phyloP scores from a whole-genome alignment of 1,284 basidiomycete genomes.

The Pascua sp. region DNA sequence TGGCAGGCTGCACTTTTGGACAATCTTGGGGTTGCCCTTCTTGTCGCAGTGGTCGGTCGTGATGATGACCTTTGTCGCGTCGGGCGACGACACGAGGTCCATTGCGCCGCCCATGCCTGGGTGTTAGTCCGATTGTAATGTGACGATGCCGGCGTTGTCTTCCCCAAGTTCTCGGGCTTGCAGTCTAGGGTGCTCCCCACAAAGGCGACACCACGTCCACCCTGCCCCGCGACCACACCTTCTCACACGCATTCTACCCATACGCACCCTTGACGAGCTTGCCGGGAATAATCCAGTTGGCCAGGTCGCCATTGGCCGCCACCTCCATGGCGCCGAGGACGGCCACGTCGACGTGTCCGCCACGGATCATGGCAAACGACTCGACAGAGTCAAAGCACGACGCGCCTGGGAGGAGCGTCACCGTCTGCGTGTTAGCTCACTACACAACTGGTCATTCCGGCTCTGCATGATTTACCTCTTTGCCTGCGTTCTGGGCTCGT shows the following conservation, averaged over 20 bases:
- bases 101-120: slow-evolving; percentile 83
- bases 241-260: too few species aligned
- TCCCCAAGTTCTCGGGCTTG: not conserved
- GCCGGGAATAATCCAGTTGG: slow-evolving; percentile 96
- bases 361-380: slow-evolving; percentile 88
- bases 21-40: slow-evolving; percentile 81
- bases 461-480: not conserved
- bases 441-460: not conserved
- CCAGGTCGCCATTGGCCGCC: slow-evolving; percentile 78
- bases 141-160: too few species aligned
- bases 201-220: not conserved
- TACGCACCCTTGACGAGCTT: slow-evolving; percentile 72
- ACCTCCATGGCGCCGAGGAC: slow-evolving; percentile 90
- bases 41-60: slow-evolving; percentile 18
- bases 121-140: not conserved
- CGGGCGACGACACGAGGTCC: slow-evolving; percentile 91
- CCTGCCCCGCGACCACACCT: too few species aligned
- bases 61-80: slow-evolving; percentile 61
- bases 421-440: slow-evolving; percentile 22
- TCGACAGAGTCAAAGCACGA: slow-evolving; percentile 67
- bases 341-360: slow-evolving; percentile 89
- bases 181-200: too few species aligned
- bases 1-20: slow-evolving; percentile 76
- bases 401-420: slow-evolving; percentile 85
- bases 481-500: not conserved